Base-by-base conservation (phyloP, 768 basidiomycete genomes). In the Tephrocybe sp. region DNA sequence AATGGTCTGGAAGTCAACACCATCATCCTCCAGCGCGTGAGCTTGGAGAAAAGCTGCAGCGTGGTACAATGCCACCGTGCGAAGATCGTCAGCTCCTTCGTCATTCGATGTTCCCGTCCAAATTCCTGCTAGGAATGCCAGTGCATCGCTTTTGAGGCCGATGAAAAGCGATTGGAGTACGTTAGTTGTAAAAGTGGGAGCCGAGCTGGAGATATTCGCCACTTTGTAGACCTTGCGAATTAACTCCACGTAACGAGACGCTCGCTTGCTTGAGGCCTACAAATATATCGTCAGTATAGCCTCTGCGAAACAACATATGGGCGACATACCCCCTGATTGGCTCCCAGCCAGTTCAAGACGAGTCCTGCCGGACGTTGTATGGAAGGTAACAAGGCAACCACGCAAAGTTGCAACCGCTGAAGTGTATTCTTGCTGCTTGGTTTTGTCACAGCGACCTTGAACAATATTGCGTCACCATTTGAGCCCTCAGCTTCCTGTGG, bases 11-110 rank as follows among this genome's bases (percentile, higher is more conserved):
- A 95, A 91, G 65, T 96, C 93, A 3, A 86, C 66, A 12, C 76
- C 72, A 32, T 76, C 73, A 36, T 75, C 69, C 40, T 78, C 71
- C 2, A 73, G 61, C 1, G 76, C 63, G 65, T 92, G 85, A 0
- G 94, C 91, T 41, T 84, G 77, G 11, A 98, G 66, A 67, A 95
- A 95, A 0, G 93, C 90, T 2, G 79, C 73, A 17, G 85, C 84
- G 63, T 98, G 93, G 4, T 78, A 71, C 8, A 98, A 71, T 0
- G 93, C 85, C 1, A 83, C 74, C 2, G 77, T 68, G 50, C 69
- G 76, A 53, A 74, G 75, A 42, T 68, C 57, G 17, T 65, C 58
- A 3, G 68, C 54, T 26, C 55, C 60, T 8, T 61, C 55, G 14
- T 64, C 59, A 18, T 62, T 55, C 12, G 61, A 46, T 9, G 63